Evolutionary conservation across 768 basidiomycete species (phyloP).

Genomic region (Cyclocybe cylindracea): DNA sequence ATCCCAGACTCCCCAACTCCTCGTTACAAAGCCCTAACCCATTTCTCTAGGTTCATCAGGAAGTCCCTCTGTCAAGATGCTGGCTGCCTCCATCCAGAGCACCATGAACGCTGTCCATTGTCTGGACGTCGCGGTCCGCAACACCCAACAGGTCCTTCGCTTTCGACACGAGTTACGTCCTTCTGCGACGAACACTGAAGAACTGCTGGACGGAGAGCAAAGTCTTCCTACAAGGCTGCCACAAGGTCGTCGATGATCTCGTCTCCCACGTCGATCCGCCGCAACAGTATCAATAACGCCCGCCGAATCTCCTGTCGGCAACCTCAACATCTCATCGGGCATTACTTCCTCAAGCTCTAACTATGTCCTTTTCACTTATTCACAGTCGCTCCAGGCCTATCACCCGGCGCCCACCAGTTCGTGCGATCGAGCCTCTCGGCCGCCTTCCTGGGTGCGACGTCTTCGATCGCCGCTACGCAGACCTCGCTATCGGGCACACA

Average conservation of each 20-base stretch:
- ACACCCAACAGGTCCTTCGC: background rate
- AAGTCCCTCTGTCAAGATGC: too few species aligned
- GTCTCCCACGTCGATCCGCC: background rate
- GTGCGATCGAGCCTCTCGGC: conserved; percentile 1
- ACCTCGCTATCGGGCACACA: background rate
- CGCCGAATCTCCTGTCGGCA: background rate
- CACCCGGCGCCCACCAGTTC: background rate
- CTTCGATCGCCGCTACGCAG: background rate
- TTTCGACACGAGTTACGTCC: background rate
- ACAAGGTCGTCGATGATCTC: background rate
- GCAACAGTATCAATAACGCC: too few species aligned
- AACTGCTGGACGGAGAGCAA: background rate
- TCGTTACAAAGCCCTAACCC: too few species aligned
- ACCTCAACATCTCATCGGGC: background rate
- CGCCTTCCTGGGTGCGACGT: background rate
- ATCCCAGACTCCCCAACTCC: too few species aligned
- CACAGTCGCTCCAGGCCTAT: background rate
- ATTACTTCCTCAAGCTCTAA: background rate
- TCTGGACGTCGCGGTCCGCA: background rate
- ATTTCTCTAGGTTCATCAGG: too few species aligned
- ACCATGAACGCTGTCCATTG: background rate
- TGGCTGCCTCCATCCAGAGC: too few species aligned
- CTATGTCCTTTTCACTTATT: background rate
- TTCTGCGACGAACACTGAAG: background rate
- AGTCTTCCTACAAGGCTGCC: background rate